phyloP scores from a whole-genome alignment of 1,284 basidiomycete species.

The Vanrija sp. region DNA sequence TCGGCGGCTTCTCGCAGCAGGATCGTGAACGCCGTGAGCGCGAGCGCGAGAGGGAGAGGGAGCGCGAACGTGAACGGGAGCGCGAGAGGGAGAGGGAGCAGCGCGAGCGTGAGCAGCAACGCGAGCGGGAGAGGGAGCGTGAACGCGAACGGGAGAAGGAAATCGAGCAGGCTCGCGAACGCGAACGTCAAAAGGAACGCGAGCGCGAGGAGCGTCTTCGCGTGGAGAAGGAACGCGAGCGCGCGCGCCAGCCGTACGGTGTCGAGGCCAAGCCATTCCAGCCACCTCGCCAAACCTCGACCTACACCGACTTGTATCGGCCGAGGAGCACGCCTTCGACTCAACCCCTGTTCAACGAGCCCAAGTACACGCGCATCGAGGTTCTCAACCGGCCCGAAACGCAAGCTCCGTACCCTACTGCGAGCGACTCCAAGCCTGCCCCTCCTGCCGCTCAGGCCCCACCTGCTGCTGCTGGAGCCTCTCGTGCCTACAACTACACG shows the following conservation, averaged over 20 bases:
- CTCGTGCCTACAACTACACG: constrained; percentile 35
- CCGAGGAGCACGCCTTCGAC: not conserved
- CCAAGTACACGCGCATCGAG: constrained; percentile 29
- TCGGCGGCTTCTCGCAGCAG: not conserved
- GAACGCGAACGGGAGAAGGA: constrained; percentile 5
- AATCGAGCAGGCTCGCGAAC: constrained; percentile 1
- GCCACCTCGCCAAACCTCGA: constrained; percentile 17
- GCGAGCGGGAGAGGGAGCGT: constrained; percentile 2
- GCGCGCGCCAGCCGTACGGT: constrained; percentile 6
- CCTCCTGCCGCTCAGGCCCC: constrained; percentile 4
- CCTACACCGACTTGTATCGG: constrained; percentile 16
- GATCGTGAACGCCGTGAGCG: constrained; percentile 3
- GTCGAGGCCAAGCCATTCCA: constrained; percentile 21
- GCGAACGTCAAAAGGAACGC: constrained; percentile 3
- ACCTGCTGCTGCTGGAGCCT: constrained; percentile 24
- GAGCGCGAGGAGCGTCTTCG: constrained; percentile 12
- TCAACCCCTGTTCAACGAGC: constrained; percentile 9
- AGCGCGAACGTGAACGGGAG: constrained; percentile 6
- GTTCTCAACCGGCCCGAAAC: constrained; percentile 31
- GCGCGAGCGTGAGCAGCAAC: constrained; percentile 7
- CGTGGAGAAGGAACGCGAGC: constrained; percentile 11
- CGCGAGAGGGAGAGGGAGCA: constrained; percentile 7
- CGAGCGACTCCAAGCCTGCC: not conserved
- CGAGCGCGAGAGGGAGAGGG: not conserved
- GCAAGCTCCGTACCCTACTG: constrained; percentile 4